Percentiles rank a stretch among this genome's conserved stretches.
Evolutionary conservation across 1,284 basidiomycete genomes (phyloP).

Genomic region (Polyporus tsugae): DNA sequence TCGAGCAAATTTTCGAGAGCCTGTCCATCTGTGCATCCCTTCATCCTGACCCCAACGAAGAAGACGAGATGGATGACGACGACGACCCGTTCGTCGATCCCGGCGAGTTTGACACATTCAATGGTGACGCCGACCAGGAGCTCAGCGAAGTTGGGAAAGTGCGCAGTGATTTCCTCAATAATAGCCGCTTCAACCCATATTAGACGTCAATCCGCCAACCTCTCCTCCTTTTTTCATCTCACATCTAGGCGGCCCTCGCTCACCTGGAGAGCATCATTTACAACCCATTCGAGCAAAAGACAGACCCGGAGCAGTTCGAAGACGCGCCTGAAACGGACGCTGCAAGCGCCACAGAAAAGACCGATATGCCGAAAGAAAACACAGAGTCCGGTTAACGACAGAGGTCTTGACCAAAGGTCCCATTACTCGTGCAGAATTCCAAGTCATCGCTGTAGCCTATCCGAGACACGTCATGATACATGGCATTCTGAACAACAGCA

Average conservation of each 20-base stretch:
- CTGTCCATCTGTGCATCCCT: constrained; percentile 90
- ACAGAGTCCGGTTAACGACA: neutral
- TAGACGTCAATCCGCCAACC: constrained; percentile 54
- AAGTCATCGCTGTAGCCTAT: constrained; percentile 22
- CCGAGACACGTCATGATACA: constrained; percentile 19
- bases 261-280: constrained; percentile 81
- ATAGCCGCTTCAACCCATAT: constrained; percentile 87
- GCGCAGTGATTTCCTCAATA: constrained; percentile 88
- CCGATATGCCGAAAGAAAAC: neutral
- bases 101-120: constrained; percentile 66
- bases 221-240: constrained; percentile 34
- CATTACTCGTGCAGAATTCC: neutral
- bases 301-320: constrained; percentile 34
- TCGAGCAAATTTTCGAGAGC: constrained; percentile 88
- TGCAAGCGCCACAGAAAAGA: neutral
- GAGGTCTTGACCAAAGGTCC: neutral
- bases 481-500: constrained; percentile 4
- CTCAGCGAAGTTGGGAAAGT: constrained; percentile 90
- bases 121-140: constrained; percentile 69
- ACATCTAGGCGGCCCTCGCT: constrained; percentile 71
- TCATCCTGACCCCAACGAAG: constrained; percentile 78
- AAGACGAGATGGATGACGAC: constrained; percentile 48
- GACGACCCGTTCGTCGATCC: constrained; percentile 66
- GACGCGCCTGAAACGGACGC: constrained; percentile 30
- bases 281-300: constrained; percentile 48